phyloP scores from a whole-genome alignment of 257 asterid genomes.

The Orobanche coerulescens region DNA sequence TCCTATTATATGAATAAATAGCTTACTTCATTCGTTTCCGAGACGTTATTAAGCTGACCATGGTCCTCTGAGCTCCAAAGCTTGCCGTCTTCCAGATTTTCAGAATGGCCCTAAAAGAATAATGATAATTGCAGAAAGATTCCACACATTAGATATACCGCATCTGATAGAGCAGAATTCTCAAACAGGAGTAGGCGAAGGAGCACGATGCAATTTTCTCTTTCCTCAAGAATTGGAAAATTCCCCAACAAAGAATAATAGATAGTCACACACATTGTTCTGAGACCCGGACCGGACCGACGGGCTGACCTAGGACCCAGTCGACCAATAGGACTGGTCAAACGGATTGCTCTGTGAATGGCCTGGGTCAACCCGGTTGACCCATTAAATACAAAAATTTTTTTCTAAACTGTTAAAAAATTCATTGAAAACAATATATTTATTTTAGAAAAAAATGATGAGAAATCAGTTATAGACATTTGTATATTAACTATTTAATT shows the following conservation, averaged over 20 bases:
- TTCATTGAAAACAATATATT: too few relatives aligned
- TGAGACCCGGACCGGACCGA: too few relatives aligned
- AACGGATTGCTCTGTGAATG: too few relatives aligned
- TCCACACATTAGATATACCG: not conserved
- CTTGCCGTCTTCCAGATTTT: conserved; percentile 29
- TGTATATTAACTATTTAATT: too few relatives aligned
- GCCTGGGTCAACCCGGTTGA: too few relatives aligned
- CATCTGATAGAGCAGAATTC: not conserved
- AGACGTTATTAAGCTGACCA: conserved; percentile 28
- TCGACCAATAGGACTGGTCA: too few relatives aligned
- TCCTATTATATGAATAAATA: not conserved
- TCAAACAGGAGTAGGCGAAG: not conserved
- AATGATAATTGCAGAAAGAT: conserved; percentile 8
- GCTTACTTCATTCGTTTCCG: conserved; percentile 50
- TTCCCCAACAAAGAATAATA: not conserved
- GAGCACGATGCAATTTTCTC: not conserved
- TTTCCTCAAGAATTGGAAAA: not conserved
- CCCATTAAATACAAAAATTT: too few relatives aligned
- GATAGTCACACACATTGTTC: too few relatives aligned
- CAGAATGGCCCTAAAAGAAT: conserved; percentile 46
- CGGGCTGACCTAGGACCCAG: too few relatives aligned
- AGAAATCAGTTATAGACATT: too few relatives aligned
- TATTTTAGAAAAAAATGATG: too few relatives aligned
- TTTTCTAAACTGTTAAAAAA: too few relatives aligned
- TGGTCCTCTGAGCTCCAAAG: conserved; percentile 28